phyloP scores from a whole-genome alignment of 139 green algal genomes.

The Ettlia oleoabundans region DNA sequence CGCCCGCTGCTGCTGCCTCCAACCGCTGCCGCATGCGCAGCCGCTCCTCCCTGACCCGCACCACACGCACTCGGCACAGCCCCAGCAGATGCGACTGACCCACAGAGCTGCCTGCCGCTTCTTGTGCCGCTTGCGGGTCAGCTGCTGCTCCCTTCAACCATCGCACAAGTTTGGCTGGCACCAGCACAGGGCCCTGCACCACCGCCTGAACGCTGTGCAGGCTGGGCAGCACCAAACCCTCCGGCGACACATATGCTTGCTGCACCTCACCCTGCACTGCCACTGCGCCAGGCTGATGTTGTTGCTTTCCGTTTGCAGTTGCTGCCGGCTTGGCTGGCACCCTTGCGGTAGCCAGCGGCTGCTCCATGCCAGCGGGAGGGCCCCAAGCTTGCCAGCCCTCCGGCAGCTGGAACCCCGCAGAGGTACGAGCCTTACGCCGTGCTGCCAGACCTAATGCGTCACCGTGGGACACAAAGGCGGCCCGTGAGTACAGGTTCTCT shows the following conservation, averaged over 20 bases:
- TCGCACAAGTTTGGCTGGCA: not conserved
- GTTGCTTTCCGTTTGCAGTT: not conserved
- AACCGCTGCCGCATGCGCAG: not conserved
- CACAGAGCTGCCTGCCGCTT: not conserved
- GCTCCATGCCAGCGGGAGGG: not conserved
- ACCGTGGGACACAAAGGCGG: not conserved
- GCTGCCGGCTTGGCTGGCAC: not conserved
- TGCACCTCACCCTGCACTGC: conserved; percentile 3
- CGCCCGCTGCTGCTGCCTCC: not conserved
- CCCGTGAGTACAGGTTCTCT: conserved; percentile 1
- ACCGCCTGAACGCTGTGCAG: not conserved
- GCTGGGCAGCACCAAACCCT: conserved; percentile 10
- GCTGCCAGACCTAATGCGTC: not conserved
- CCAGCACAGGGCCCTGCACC: not conserved
- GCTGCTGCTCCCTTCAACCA: conserved; percentile 7
- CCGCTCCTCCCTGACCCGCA: not conserved
- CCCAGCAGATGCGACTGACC: conserved; percentile 13
- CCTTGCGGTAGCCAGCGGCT: too few species aligned
- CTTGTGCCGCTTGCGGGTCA: not conserved
- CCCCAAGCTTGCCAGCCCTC: not conserved
- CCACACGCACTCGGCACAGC: not conserved
- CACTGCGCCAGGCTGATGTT: not conserved
- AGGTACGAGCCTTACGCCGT: not conserved
- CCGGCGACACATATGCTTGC: conserved; percentile 14
- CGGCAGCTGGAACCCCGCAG: not conserved